phyloP scores from a whole-genome alignment of 1,139 yeast genomes.

The Meyerozyma guilliermondii region DNA sequence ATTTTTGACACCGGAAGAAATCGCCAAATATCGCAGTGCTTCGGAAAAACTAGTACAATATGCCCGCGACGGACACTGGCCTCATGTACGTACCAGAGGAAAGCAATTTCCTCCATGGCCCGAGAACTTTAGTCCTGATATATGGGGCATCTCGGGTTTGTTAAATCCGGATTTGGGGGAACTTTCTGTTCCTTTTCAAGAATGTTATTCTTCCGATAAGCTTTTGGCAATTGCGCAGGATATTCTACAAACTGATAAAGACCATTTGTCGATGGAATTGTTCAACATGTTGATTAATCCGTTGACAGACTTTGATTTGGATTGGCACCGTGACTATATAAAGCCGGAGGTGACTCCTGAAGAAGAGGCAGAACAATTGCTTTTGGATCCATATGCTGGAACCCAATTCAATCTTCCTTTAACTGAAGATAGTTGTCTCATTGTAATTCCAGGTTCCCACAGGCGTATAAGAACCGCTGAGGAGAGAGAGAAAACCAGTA shows the following conservation, averaged over 20 bases:
- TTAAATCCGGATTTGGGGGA: slow-evolving; percentile 46
- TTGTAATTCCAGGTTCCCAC: slow-evolving; percentile 51
- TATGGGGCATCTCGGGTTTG: slow-evolving; percentile 53
- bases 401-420: slow-evolving; percentile 53
- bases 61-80: slow-evolving; percentile 51
- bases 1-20: slow-evolving; percentile 39
- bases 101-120: slow-evolving; percentile 63
- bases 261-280: slow-evolving; percentile 45
- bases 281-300: slow-evolving; percentile 56
- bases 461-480: slow-evolving; percentile 41
- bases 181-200: slow-evolving; percentile 36
- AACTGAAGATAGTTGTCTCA: slow-evolving; percentile 45
- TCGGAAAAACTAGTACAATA: slow-evolving; percentile 38
- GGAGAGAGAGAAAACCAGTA: slow-evolving; percentile 40
- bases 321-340: slow-evolving; percentile 55
- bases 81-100: slow-evolving; percentile 48
- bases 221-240: slow-evolving; percentile 40
- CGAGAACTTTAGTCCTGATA: slow-evolving; percentile 47
- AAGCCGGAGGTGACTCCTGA: slow-evolving; percentile 45
- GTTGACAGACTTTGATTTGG: slow-evolving; percentile 49
- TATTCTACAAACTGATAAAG: slow-evolving; percentile 36
- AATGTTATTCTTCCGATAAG: slow-evolving; percentile 39
- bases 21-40: slow-evolving; percentile 31
- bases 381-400: slow-evolving; percentile 45
- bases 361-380: slow-evolving; percentile 39